Conservation (phyloP, 805 yeast genomes). For the Candida chilensis region DNA sequence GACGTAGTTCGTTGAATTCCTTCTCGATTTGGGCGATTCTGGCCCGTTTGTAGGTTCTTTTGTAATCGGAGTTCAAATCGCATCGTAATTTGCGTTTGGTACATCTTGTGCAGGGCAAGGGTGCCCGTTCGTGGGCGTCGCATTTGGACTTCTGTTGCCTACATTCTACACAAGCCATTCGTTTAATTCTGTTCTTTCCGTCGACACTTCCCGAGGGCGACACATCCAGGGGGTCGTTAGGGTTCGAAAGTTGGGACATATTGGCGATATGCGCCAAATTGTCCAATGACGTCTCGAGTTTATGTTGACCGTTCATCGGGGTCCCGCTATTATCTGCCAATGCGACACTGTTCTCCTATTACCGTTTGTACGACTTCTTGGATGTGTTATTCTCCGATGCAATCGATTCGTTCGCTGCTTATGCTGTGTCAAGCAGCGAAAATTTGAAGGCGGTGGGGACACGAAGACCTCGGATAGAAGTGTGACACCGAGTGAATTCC, state of each 20-base stretch:
- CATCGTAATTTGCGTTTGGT: slow-evolving; percentile 61
- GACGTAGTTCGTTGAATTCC: slow-evolving; percentile 64
- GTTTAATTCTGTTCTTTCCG: slow-evolving; percentile 22
- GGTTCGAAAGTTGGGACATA: slow-evolving; percentile 24
- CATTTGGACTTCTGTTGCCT: slow-evolving; percentile 92
- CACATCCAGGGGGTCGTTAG: slow-evolving; percentile 5
- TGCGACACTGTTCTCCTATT: too few relatives aligned
- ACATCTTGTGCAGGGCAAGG: slow-evolving; percentile 80
- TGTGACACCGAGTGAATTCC: too few relatives aligned
- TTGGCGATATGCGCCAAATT: slow-evolving; percentile 32
- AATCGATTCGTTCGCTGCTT: too few relatives aligned
- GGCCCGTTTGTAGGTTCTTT: slow-evolving; percentile 85
- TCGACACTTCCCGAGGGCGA: neutral
- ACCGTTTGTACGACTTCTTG: too few relatives aligned
- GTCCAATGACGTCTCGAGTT: slow-evolving; percentile 18
- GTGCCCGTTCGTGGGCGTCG: slow-evolving; percentile 71
- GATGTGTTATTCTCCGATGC: too few relatives aligned
- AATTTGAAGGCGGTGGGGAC: too few relatives aligned
- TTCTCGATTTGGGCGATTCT: slow-evolving; percentile 76
- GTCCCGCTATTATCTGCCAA: too few relatives aligned
- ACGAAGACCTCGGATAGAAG: too few relatives aligned
- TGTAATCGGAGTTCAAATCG: slow-evolving; percentile 69
- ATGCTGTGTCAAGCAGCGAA: too few relatives aligned
- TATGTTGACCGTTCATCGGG: too few relatives aligned
- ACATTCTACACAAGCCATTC: slow-evolving; percentile 91